Conservation (phyloP, 2,329 filamentous ascomycete species). For the Colletotrichum horii region DNA sequence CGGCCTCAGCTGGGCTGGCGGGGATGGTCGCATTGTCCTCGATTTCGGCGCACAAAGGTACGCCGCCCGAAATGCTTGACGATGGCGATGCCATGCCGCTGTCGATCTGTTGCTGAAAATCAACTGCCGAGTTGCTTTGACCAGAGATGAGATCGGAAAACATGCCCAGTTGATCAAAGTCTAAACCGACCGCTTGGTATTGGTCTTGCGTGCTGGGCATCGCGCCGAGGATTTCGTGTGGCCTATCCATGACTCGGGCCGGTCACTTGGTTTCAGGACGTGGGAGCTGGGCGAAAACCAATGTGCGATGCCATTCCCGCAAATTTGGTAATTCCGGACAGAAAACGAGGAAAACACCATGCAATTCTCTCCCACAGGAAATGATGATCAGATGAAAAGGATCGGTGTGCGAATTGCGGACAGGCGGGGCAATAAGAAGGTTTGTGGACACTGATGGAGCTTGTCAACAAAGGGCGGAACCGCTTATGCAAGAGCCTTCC, state of each 20-base stretch:
- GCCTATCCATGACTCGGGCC: not conserved
- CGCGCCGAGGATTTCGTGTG: not conserved
- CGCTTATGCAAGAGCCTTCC: not conserved
- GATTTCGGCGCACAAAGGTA: not conserved
- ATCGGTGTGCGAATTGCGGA: not conserved
- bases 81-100: not conserved
- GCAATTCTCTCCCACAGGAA: not conserved
- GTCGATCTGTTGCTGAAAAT: not conserved
- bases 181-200: not conserved
- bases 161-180: not conserved
- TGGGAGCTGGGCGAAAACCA: not conserved
- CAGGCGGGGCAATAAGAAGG: not conserved
- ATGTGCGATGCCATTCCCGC: not conserved
- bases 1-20: not conserved
- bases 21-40: not conserved
- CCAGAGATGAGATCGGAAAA: not conserved
- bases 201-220: not conserved
- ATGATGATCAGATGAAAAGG: not conserved
- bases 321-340: not conserved
- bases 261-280: not conserved
- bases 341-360: not conserved
- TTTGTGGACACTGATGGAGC: not conserved
- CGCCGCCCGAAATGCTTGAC: not conserved
- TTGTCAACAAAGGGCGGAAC: not conserved
- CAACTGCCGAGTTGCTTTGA: not conserved